Conservation (phyloP, 768 basidiomycete genomes). For the Lentinula aciculospora region DNA sequence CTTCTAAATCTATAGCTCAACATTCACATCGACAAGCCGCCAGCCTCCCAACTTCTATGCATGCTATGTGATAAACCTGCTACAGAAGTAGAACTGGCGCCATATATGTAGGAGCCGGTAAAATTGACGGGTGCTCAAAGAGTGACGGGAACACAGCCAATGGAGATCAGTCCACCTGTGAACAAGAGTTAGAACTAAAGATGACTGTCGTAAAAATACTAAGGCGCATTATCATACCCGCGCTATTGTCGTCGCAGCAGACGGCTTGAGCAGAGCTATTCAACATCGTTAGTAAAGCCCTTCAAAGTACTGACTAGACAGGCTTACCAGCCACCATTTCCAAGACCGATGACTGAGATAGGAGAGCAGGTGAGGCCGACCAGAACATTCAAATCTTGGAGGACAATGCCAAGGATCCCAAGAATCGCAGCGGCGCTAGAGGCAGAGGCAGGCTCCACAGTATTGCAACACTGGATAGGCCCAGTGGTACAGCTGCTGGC, state of each 20-base stretch:
- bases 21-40: too few species aligned
- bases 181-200: too few species aligned
- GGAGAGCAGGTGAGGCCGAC: slow-evolving; percentile 8
- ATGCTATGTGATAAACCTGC: too few species aligned
- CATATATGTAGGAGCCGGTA: not conserved
- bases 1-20: too few species aligned
- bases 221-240: not conserved
- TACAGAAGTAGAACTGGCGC: too few species aligned
- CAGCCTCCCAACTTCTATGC: too few species aligned
- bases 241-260: slow-evolving; percentile 4
- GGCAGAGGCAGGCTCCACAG: slow-evolving; percentile 14
- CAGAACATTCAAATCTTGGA: slow-evolving; percentile 32
- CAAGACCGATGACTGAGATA: not conserved
- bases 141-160: slow-evolving; percentile 1
- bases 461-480: slow-evolving; percentile 25
- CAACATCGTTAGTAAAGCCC: not conserved
- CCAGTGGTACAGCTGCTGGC: slow-evolving; percentile 20
- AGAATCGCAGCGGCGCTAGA: slow-evolving; percentile 9
- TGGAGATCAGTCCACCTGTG: slow-evolving; percentile 3
- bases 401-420: slow-evolving; percentile 30
- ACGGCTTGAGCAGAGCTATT: not conserved
- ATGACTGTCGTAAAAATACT: not conserved
- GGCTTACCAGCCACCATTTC: not conserved
- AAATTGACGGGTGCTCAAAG: not conserved
- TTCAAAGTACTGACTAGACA: too few species aligned